A percentile compares a stretch with the other conserved stretches of the same genome.
phyloP scores from a whole-genome alignment of 257 asterid genomes.

The Nicotiana benthamiana region DNA sequence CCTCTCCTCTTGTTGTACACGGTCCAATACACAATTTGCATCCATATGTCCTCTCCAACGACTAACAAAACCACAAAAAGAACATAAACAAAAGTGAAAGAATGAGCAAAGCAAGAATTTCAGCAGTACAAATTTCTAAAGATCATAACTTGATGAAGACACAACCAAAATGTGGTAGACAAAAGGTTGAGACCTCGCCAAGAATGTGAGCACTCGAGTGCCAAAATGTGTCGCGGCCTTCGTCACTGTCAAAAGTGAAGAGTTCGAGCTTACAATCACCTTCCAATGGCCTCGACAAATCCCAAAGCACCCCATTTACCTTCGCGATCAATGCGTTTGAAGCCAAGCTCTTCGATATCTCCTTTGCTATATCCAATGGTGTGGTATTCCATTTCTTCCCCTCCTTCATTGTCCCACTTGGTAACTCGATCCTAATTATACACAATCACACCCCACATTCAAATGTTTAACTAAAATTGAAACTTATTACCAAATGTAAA shows the following conservation, averaged over 20 bases:
- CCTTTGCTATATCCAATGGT: constrained; percentile 80
- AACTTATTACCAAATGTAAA: not conserved
- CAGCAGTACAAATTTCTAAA: not conserved
- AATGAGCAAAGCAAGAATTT: not conserved
- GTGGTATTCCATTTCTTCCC: constrained; percentile 88
- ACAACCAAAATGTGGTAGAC: not conserved
- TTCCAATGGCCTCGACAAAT: constrained; percentile 81
- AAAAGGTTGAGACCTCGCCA: constrained; percentile 55
- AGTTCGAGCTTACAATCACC: constrained; percentile 76
- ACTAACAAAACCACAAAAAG: not conserved
- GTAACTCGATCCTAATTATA: constrained; percentile 53
- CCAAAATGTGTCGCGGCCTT: constrained; percentile 97
- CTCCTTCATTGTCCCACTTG: constrained; percentile 71
- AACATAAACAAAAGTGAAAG: not conserved
- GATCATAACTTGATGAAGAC: not conserved
- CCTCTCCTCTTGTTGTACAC: constrained; percentile 18
- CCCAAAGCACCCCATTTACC: constrained; percentile 82
- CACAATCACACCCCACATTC: not conserved
- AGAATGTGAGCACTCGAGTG: constrained; percentile 99
- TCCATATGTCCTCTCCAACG: constrained; percentile 16
- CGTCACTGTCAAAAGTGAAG: constrained; percentile 71
- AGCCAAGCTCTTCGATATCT: constrained; percentile 91
- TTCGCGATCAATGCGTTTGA: constrained; percentile 73
- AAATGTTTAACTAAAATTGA: not conserved
- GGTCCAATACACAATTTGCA: constrained; percentile 14